These are phyloP conservation scores for Quercus robur DNA, from an alignment of 306 rosid genomes.

Conservation along the genomic window DNA sequence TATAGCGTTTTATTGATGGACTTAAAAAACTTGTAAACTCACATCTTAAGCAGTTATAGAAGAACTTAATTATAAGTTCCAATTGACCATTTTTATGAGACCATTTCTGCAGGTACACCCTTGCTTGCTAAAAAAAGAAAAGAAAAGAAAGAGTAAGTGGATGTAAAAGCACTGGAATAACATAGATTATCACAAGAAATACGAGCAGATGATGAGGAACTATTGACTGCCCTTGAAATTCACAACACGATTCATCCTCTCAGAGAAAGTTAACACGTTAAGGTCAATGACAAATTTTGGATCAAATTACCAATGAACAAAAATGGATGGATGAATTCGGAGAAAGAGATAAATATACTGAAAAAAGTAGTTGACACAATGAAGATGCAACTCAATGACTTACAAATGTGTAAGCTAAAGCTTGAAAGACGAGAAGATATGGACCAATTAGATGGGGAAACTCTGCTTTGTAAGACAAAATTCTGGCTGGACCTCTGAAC, in stretches of 20 bases:
- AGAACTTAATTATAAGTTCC: neutral
- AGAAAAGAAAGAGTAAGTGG: slow-evolving; percentile 22
- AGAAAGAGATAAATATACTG: slow-evolving; percentile 47
- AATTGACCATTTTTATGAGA: neutral
- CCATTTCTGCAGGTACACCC: slow-evolving; percentile 62
- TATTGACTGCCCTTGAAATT: slow-evolving; percentile 55
- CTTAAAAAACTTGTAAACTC: no score
- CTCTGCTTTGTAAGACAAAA: slow-evolving; percentile 2
- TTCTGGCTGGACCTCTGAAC: neutral
- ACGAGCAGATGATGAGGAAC: slow-evolving; percentile 65
- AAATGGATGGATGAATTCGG: slow-evolving; percentile 21
- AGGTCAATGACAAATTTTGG: slow-evolving; percentile 26
- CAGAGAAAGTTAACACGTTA: slow-evolving; percentile 55
- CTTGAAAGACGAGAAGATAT: slow-evolving; percentile 51
- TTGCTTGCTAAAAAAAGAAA: slow-evolving; percentile 47
- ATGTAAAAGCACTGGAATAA: slow-evolving; percentile 36
- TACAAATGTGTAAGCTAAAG: slow-evolving; percentile 53
- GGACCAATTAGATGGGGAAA: slow-evolving; percentile 26
- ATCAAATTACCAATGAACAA: neutral
- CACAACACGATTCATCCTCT: slow-evolving; percentile 39
- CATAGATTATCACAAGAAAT: slow-evolving; percentile 74
- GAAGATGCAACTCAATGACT: slow-evolving; percentile 56
- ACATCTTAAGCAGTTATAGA: neutral
- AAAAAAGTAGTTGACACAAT: slow-evolving; percentile 62
- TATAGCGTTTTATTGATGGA: no score